Evolutionary conservation across 2,329 filamentous ascomycete species (phyloP).

Genomic region (Penicillium sp.): DNA sequence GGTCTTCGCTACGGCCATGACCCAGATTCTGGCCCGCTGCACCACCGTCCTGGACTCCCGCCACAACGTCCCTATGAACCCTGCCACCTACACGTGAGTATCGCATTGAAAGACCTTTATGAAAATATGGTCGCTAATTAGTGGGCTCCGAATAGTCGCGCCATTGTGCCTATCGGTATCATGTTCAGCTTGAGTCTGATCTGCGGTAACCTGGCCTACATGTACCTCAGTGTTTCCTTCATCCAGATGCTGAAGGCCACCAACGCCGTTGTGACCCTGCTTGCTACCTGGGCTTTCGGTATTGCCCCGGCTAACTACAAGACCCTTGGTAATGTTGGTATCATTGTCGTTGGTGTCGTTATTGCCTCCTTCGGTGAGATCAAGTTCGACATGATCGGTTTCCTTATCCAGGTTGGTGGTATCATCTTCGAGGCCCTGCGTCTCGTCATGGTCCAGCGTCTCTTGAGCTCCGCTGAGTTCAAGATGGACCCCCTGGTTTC

Average conservation of each 20-base stretch:
- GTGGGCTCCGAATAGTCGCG: slow-evolving; percentile 50
- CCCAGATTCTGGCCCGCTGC: slow-evolving; percentile 85
- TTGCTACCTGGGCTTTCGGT: slow-evolving; percentile 83
- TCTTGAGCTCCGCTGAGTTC: slow-evolving; percentile 72
- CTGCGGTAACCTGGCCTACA: slow-evolving; percentile 92
- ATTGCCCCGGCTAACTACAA: slow-evolving; percentile 78
- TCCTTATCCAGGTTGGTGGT: slow-evolving; percentile 69
- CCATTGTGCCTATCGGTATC: slow-evolving; percentile 90
- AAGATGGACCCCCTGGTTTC: slow-evolving; percentile 88
- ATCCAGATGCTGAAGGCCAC: slow-evolving; percentile 99
- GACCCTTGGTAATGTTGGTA: slow-evolving; percentile 85
- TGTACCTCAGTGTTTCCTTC: slow-evolving; percentile 93
- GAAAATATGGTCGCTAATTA: background rate
- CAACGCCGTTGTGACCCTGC: slow-evolving; percentile 85
- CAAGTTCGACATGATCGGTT: slow-evolving; percentile 68
- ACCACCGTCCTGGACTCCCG: slow-evolving; percentile 86
- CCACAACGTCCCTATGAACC: slow-evolving; percentile 95
- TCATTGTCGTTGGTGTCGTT: slow-evolving; percentile 90
- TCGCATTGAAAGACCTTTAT: background rate
- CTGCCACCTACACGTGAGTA: slow-evolving; percentile 71
- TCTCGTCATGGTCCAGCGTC: slow-evolving; percentile 77
- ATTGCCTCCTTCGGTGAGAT: slow-evolving; percentile 95
- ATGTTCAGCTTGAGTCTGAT: slow-evolving; percentile 97
- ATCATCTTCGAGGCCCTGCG: slow-evolving; percentile 76
- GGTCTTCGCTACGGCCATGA: slow-evolving; percentile 87